Base-by-base conservation (phyloP, 495 filamentous ascomycete genomes). In the Xylaria nigripes region DNA sequence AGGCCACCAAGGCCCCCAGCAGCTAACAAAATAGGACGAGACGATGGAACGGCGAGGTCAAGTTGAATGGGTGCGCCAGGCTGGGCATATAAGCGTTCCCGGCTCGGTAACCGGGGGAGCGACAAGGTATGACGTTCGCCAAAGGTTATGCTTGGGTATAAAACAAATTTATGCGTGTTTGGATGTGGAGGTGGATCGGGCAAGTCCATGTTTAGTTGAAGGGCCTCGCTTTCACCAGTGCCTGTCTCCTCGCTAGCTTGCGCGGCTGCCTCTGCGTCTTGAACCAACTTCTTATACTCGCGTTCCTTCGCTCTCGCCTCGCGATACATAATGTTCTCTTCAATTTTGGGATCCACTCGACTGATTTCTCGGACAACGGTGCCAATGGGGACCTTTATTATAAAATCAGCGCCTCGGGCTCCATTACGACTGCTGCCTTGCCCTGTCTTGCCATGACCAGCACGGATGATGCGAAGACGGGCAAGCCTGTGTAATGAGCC, bases 401-500 rank as follows among this genome's bases (percentile, higher is more conserved):
- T 71, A 2, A 97, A 66, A 70, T 98, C 93, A 0, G 89, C 83
- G 19, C 93, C 93, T 49, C 89, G 78, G 62, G 82, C 80, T 1
- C 93, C 93, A 29, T 87, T 85, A 50, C 81, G 80, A 48, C 79
- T 80, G 62, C 89, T 91, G 2, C 93, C 93, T 68, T 89, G 85
- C 6, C 93, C 93, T 62, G 88, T 89, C 63, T 79, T 86, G 5
- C 93, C 93, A 51, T 84, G 73, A 5, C 84, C 83, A 1, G 93
- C 93, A 61, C 85, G 85, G 29, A 96, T 68, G 22, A 86, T 71
- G 2, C 87, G 82, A 53, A 85, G 76, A 16, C 92, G 80, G 9
- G 87, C 86, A 13, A 98, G 78, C 69, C 96, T 98, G 69, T 97
- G 90, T 49, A 98, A 71, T 54, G 87, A 93, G 0, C 88, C 96